Conservation (phyloP, 345 rosid species). For the Ailanthus altissimus region DNA sequence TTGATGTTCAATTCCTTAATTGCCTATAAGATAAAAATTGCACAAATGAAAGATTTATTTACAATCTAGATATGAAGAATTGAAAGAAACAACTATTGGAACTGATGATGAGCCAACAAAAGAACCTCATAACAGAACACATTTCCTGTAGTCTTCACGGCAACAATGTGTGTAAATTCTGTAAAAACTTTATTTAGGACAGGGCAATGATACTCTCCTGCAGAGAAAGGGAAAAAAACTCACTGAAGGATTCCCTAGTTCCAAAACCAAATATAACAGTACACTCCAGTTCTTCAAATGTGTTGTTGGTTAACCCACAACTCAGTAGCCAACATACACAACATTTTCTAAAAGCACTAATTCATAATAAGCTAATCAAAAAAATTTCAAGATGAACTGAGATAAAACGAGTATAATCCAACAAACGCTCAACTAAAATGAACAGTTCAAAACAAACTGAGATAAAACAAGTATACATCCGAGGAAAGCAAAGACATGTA, state of each 20-base stretch:
- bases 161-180: conserved; percentile 86
- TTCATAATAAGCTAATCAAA: neutral
- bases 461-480: neutral
- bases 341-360: neutral
- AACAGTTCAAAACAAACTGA: neutral
- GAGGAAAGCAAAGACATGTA: neutral
- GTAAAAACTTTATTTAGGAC: conserved; percentile 93
- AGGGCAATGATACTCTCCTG: conserved; percentile 91
- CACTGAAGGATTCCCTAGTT: neutral
- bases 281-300: neutral
- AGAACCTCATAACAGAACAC: conserved; percentile 87
- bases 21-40: conserved; percentile 49
- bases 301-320: neutral
- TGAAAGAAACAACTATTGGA: conserved; percentile 10
- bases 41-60: conserved; percentile 11
- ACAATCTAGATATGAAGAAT: conserved; percentile 14
- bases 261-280: neutral
- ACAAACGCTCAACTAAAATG: neutral
- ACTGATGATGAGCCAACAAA: conserved; percentile 12
- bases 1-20: conserved; percentile 87
- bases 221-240: conserved; percentile 20
- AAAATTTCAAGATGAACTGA: neutral
- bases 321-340: neutral
- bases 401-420: neutral
- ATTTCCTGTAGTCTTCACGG: conserved; percentile 88